phyloP scores from a whole-genome alignment of 106 monocot species.

The Triglochin maritima region DNA sequence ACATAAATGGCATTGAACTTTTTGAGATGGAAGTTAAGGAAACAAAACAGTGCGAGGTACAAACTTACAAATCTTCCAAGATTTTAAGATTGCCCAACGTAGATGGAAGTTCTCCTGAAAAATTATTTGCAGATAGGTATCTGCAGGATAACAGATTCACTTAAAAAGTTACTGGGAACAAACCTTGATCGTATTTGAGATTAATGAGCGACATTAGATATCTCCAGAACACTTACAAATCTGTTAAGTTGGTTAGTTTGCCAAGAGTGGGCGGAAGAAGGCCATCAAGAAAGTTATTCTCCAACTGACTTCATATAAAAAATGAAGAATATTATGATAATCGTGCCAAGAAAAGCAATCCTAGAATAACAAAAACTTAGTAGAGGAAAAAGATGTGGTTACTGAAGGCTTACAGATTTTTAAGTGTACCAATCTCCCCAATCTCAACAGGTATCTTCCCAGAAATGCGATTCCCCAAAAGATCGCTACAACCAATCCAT shows the following conservation, averaged over 20 bases:
- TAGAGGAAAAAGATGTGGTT: too few relatives aligned
- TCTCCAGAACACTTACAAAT: conserved; percentile 8
- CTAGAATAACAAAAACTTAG: too few relatives aligned
- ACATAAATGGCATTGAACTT: too few relatives aligned
- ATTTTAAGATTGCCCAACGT: conserved; percentile 12
- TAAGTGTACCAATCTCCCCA: too few relatives aligned
- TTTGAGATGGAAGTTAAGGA: too few relatives aligned
- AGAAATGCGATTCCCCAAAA: too few relatives aligned
- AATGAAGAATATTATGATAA: too few relatives aligned
- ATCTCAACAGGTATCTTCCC: too few relatives aligned
- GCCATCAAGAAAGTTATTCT: conserved; percentile 10
- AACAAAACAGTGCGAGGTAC: too few relatives aligned
- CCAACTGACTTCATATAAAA: too few relatives aligned
- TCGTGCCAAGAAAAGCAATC: too few relatives aligned
- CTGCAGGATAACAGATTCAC: neutral
- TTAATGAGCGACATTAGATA: neutral
- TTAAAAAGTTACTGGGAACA: neutral
- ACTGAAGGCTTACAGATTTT: too few relatives aligned
- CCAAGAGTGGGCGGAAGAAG: conserved; percentile 11
- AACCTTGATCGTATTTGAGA: neutral
- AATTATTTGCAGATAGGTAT: conserved; percentile 9
- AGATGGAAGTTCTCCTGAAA: conserved; percentile 15
- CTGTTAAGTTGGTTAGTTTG: neutral
- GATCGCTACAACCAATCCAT: conserved; percentile 5
- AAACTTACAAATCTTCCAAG: conserved; percentile 12